Evolutionary conservation across 2,329 filamentous ascomycete species (phyloP).

Genomic region (Aureobasidium musti): DNA sequence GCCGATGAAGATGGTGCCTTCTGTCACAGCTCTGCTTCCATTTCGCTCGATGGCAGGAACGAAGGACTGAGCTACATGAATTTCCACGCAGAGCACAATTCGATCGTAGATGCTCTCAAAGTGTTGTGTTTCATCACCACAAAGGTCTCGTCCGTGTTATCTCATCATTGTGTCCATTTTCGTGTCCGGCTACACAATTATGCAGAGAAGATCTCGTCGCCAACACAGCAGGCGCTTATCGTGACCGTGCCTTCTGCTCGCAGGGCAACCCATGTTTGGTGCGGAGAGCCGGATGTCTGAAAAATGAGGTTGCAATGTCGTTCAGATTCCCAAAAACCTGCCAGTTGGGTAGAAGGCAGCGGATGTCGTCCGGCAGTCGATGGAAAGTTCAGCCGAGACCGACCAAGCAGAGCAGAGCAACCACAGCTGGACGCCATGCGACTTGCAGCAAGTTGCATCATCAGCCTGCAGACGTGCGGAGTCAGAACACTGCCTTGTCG

Average conservation of each 20-base stretch:
- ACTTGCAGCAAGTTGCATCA: background rate
- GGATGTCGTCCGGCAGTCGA: background rate
- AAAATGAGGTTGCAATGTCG: background rate
- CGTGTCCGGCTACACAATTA: background rate
- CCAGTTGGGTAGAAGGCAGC: background rate
- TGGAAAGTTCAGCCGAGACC: slow-evolving; percentile 8
- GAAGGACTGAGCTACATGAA: background rate
- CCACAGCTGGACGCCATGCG: background rate
- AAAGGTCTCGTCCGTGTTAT: background rate
- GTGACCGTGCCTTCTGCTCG: background rate
- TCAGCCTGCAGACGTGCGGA: background rate
- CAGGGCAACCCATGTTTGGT: background rate
- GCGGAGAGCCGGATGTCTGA: background rate
- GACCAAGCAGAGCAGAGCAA: background rate
- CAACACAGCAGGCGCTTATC: background rate
- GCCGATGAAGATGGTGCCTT: background rate
- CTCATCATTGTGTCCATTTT: background rate
- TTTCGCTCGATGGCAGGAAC: background rate
- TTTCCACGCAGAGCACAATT: background rate
- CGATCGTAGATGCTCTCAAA: background rate
- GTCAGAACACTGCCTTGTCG: background rate
- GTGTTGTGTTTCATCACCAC: background rate
- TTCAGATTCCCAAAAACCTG: background rate
- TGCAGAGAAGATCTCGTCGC: background rate
- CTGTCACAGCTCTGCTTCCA: background rate